Evolutionary conservation across 2,329 filamentous ascomycete species (phyloP).

Genomic region (Drechslerella coelobrocha): DNA sequence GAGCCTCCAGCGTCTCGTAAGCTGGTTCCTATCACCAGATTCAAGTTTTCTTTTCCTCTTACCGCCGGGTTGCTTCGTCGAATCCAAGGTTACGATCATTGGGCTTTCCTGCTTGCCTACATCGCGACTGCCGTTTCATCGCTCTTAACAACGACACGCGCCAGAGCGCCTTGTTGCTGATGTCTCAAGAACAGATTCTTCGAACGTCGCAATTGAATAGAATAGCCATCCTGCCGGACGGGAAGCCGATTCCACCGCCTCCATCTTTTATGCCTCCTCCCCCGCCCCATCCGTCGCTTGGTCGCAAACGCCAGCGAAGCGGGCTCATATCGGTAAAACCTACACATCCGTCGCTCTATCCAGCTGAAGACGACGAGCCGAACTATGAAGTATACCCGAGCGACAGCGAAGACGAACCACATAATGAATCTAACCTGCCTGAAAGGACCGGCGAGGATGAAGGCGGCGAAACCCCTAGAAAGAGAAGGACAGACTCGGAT

Average conservation of each 20-base stretch:
- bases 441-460: conserved; percentile 58
- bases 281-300: conserved; percentile 32
- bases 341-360: not conserved
- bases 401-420: conserved; percentile 36
- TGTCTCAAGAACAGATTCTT: conserved; percentile 21
- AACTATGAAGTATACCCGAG: conserved; percentile 47
- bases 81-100: not conserved
- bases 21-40: not conserved
- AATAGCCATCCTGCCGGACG: conserved; percentile 43
- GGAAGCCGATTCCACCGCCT: conserved; percentile 26
- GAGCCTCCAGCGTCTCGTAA: conserved; percentile 7
- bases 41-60: not conserved
- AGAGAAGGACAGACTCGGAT: conserved; percentile 53
- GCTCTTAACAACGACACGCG: not conserved
- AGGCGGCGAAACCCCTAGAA: conserved; percentile 51
- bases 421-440: not conserved
- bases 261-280: conserved; percentile 42
- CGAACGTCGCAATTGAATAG: conserved; percentile 43
- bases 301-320: conserved; percentile 36
- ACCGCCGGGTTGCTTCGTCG: conserved; percentile 4
- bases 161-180: not conserved
- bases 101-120: not conserved
- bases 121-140: not conserved
- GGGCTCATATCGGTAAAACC: conserved; percentile 5
- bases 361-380: conserved; percentile 29